Percentiles rank a stretch among this genome's conserved stretches.
phyloP scores from a whole-genome alignment of 139 green algal genomes.

The Chlamydomonas sphaeroides region DNA sequence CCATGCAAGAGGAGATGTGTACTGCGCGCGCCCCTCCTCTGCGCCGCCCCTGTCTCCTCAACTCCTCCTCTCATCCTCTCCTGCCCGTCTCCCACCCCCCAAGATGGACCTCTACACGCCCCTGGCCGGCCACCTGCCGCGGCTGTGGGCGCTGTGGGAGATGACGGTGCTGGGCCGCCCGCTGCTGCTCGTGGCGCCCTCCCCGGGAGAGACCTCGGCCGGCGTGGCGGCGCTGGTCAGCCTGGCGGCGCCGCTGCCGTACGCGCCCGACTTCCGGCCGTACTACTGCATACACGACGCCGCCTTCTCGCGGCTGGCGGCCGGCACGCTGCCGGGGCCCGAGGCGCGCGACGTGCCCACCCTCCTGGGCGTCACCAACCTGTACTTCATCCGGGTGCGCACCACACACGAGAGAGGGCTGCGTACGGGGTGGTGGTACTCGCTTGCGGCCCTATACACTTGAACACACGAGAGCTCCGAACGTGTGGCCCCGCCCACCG shows the following conservation, averaged over 20 bases:
- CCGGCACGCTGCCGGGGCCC: slow-evolving; percentile 45
- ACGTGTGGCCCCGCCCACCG: too few relatives aligned
- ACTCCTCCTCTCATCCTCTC: too few relatives aligned
- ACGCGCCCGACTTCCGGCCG: slow-evolving; percentile 82
- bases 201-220: slow-evolving; percentile 67
- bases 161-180: slow-evolving; percentile 82
- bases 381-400: slow-evolving; percentile 89
- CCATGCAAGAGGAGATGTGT: too few relatives aligned
- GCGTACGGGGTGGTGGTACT: too few relatives aligned
- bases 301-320: slow-evolving; percentile 68
- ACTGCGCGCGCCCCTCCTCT: too few relatives aligned
- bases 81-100: neutral
- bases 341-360: slow-evolving; percentile 57
- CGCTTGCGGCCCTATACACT: too few relatives aligned
- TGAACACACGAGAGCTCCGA: too few relatives aligned
- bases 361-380: slow-evolving; percentile 91
- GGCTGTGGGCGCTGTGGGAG: slow-evolving; percentile 89
- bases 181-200: slow-evolving; percentile 81
- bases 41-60: neutral
- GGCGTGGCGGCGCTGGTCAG: slow-evolving; percentile 79
- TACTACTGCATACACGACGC: slow-evolving; percentile 96
- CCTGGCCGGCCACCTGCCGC: slow-evolving; percentile 37
- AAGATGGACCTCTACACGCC: slow-evolving; percentile 48
- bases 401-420: too few relatives aligned
- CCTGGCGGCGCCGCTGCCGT: slow-evolving; percentile 85